These are phyloP conservation scores for Nymphaea thermarum DNA, from an alignment of 164 flowering plant genomes.

Conservation along the genomic window DNA sequence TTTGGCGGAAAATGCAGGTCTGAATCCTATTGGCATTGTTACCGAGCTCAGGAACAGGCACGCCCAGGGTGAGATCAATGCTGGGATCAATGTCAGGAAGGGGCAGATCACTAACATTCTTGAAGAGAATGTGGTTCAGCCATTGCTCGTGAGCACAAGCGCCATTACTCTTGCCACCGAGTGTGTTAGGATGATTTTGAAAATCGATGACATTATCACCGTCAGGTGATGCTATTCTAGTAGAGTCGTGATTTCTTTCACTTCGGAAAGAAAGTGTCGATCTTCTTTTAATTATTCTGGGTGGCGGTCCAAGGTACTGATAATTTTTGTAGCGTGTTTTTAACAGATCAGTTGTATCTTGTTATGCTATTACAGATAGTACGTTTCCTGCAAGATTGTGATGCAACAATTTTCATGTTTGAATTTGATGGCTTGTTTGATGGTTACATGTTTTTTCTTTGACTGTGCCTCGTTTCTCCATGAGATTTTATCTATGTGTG, in stretches of 20 bases:
- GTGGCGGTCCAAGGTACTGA: neutral
- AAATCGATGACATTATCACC: conserved; percentile 92
- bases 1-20: conserved; percentile 91
- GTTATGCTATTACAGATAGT: conserved; percentile 4
- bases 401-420: neutral
- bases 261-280: neutral
- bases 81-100: conserved; percentile 97
- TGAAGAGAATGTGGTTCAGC: conserved; percentile 99
- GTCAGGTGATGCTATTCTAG: conserved; percentile 52
- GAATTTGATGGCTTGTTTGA: neutral
- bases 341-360: neutral
- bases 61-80: conserved; percentile 90
- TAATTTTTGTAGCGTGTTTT: neutral
- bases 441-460: neutral
- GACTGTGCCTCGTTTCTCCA: neutral
- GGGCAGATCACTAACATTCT: conserved; percentile 92
- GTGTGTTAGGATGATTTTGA: conserved; percentile 96
- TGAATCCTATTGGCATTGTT: conserved; percentile 81
- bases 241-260: neutral
- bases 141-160: conserved; percentile 93
- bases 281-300: conserved; percentile 1
- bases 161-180: conserved; percentile 83
- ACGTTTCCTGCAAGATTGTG: neutral
- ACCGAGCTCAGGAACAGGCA: conserved; percentile 94
- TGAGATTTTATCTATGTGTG: neutral